phyloP scores from a whole-genome alignment of 768 basidiomycete species.

The Trametes cubensis region DNA sequence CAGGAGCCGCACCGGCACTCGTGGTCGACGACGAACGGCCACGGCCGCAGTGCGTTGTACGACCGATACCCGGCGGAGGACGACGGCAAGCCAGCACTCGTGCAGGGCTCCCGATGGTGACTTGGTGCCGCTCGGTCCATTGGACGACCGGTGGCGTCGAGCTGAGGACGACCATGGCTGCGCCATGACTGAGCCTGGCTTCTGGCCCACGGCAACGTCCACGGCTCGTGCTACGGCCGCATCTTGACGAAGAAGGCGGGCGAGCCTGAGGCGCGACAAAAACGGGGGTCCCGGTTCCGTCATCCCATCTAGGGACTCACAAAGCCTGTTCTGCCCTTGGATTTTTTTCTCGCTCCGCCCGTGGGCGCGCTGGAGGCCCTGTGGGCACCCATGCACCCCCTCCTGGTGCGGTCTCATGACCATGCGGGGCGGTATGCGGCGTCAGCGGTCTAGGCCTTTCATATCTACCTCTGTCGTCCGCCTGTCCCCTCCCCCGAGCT shows the following conservation, averaged over 20 bases:
- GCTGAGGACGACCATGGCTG: too few species aligned
- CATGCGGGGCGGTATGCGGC: slow-evolving; percentile 7
- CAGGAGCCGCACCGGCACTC: slow-evolving; percentile 17
- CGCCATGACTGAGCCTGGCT: too few species aligned
- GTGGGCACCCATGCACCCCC: too few species aligned
- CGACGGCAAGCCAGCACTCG: slow-evolving; percentile 22
- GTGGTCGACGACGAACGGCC: slow-evolving; percentile 9
- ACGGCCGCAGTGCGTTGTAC: slow-evolving; percentile 8
- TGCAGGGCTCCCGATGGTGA: slow-evolving; percentile 25
- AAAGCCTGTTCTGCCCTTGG: too few species aligned
- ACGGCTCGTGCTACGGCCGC: too few species aligned
- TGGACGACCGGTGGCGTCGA: too few species aligned
- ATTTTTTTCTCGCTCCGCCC: neutral
- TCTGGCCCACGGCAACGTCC: too few species aligned
- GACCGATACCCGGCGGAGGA: slow-evolving; percentile 16
- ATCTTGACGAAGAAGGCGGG: too few species aligned
- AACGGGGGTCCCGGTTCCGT: slow-evolving; percentile 9
- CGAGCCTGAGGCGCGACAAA: slow-evolving; percentile 1
- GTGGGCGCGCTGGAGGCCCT: neutral
- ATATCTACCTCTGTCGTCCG: too few species aligned
- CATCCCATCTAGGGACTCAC: slow-evolving; percentile 3
- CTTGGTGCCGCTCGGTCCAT: too few species aligned
- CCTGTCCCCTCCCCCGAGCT: too few species aligned
- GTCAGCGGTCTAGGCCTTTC: slow-evolving; percentile 11
- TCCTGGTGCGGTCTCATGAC: slow-evolving; percentile 6